Evolutionary conservation across 352 stramenopile species (phyloP).

Genomic region (Pythium insidiosum): DNA sequence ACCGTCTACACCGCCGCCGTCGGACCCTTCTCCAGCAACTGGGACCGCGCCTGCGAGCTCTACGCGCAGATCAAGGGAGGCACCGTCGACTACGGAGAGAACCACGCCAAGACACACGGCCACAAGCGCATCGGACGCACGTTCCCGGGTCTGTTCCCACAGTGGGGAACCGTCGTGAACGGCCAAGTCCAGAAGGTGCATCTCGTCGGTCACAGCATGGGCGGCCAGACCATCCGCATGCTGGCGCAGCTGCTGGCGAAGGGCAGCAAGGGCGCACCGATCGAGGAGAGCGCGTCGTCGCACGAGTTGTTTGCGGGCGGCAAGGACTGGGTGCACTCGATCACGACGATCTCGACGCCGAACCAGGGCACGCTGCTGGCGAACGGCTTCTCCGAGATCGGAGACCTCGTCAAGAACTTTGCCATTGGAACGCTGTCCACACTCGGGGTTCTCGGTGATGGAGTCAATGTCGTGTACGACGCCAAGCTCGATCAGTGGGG

Average conservation of each 20-base stretch:
- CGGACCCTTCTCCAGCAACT: conserved; percentile 24
- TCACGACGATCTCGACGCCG: conserved; percentile 52
- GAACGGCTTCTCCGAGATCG: conserved; percentile 30
- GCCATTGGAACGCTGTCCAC: conserved; percentile 24
- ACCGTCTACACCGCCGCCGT: conserved; percentile 16
- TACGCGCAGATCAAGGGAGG: conserved; percentile 32
- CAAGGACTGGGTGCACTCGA: conserved; percentile 55
- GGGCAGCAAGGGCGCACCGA: conserved; percentile 30
- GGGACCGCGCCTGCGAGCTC: conserved; percentile 32
- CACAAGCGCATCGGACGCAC: conserved; percentile 30
- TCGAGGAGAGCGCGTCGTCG: conserved; percentile 17
- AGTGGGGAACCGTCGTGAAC: conserved; percentile 41
- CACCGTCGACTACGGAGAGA: conserved; percentile 20
- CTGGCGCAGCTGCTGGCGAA: conserved; percentile 47
- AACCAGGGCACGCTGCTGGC: conserved; percentile 54
- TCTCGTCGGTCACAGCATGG: conserved; percentile 74
- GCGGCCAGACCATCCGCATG: conserved; percentile 71
- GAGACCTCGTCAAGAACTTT: conserved; percentile 29
- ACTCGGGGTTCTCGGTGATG: conserved; percentile 21
- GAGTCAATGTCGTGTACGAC: conserved; percentile 28
- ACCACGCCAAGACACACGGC: conserved; percentile 11
- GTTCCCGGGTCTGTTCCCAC: conserved; percentile 41
- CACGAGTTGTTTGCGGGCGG: conserved; percentile 42
- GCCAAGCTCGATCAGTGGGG: conserved; percentile 50
- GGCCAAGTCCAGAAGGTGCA: conserved; percentile 58